A percentile compares a stretch with the other conserved stretches of the same genome.
Evolutionary conservation across 2,329 filamentous ascomycete genomes (phyloP).

Genomic region (Paramyrothecium roridum): DNA sequence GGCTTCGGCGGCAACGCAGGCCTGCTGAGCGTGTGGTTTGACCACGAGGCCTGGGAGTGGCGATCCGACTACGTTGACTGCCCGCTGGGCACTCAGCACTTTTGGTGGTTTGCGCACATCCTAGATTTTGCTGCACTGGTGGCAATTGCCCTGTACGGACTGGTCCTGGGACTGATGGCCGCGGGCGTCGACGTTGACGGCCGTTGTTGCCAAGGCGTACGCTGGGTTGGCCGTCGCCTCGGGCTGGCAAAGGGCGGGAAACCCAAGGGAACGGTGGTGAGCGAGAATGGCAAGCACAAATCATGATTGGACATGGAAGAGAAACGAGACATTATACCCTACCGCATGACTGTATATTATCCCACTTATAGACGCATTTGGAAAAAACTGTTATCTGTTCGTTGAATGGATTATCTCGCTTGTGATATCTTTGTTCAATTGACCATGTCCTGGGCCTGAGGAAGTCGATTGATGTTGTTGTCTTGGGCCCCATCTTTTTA

Average conservation of each 20-base stretch:
- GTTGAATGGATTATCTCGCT: background rate
- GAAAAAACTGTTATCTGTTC: background rate
- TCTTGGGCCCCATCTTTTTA: no score
- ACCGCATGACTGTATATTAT: background rate
- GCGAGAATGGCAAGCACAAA: constrained; percentile 9
- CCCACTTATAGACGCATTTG: background rate
- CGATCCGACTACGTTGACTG: constrained; percentile 77
- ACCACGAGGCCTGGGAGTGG: constrained; percentile 71
- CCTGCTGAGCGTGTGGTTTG: constrained; percentile 86
- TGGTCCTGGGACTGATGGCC: constrained; percentile 18
- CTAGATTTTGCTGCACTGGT: constrained; percentile 53
- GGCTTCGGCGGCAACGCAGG: constrained; percentile 91
- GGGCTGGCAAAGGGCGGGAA: background rate
- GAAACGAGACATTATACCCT: background rate
- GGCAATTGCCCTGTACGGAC: constrained; percentile 20
- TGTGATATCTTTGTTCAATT: background rate
- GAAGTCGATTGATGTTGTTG: no score
- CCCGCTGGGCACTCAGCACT: constrained; percentile 77
- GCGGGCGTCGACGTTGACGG: constrained; percentile 32
- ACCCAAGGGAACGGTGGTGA: background rate
- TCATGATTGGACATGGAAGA: constrained; percentile 14
- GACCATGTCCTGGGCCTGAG: no score
- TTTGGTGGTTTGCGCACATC: constrained; percentile 91
- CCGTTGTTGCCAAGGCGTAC: constrained; percentile 13
- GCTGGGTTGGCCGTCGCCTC: constrained; percentile 10